Base-by-base conservation (phyloP, 1,139 yeast genomes). In the Casaregolazyma lundiana region DNA sequence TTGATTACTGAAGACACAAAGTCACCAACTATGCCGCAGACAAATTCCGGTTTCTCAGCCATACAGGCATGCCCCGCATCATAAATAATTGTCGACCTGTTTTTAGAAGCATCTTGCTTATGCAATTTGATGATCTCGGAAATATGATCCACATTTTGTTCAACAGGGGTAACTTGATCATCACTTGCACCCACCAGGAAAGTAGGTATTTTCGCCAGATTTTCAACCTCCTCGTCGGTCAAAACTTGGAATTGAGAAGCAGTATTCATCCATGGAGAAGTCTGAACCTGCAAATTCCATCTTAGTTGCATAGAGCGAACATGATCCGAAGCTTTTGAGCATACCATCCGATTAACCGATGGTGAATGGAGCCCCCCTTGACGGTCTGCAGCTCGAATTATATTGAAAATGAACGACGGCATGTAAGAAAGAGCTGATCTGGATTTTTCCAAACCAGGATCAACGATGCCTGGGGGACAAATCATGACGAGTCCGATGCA, bases 1-100 rank as follows among this genome's bases (percentile, higher is more conserved):
- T 68, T 69, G 66, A 59, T 75, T 56, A 53, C 73, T 48, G 55
- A 70, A 64, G 43, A 78, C 15, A 84, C 61, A 58, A 81, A 86
- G 53, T 78, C 76, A 45, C 81, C 71, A 4, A 84, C 70, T 41
- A 77, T 66, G 0, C 88, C 92, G 53, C 85, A 76, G 15, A 81
- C 67, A 40, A 76, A 69, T 56, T 83, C 84, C 0, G 89, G 90
- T 58, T 78, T 76, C 47, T 80, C 80, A 36, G 81, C 67, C 48
- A 84, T 68, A 19, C 82, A 60, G 0, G 87, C 77, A 65, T 84
- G 94, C 11, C 89, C 89, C 1, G 84, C 81, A 46, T 72, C 70
- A 35, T 70, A 72, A 13, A 84, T 70, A 35, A 68, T 53, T 1
- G 56, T 51, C 3, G 15, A 18, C 15, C 19, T 29, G 16, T 39